Evolutionary conservation across 106 monocot species (phyloP).

Genomic region (Acorus gramineus): DNA sequence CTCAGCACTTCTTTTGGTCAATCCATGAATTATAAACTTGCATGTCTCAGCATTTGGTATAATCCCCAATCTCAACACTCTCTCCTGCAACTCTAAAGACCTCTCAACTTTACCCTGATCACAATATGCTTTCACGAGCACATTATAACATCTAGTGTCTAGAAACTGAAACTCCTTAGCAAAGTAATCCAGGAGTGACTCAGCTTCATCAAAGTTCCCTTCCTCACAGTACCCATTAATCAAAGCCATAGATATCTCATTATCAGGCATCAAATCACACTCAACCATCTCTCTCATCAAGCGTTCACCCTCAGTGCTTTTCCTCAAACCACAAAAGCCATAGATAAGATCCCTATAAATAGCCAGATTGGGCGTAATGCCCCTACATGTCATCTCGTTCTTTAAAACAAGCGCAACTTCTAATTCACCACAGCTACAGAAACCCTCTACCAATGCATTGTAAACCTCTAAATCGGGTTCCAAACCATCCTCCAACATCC

Average conservation of each 20-base stretch:
- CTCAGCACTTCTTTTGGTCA: conserved; percentile 16
- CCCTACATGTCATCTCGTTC: conserved; percentile 49
- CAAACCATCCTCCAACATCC: conserved; percentile 36
- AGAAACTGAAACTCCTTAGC: conserved; percentile 33
- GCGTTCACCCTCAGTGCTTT: conserved; percentile 34
- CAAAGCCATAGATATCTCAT: conserved; percentile 33
- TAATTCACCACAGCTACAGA: conserved; percentile 30
- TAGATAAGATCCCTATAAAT: conserved; percentile 40
- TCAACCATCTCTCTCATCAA: conserved; percentile 56
- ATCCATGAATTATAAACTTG: conserved; percentile 44
- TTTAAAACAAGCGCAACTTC: conserved; percentile 38
- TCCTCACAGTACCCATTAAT: conserved; percentile 37
- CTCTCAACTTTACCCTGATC: conserved; percentile 22
- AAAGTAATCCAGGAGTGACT: conserved; percentile 38
- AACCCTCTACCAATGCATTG: conserved; percentile 44
- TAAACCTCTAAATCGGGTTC: conserved; percentile 38
- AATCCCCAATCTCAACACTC: conserved; percentile 63
- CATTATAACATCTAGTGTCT: conserved; percentile 47
- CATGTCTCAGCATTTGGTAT: conserved; percentile 62
- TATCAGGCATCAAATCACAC: conserved; percentile 34
- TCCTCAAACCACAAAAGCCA: conserved; percentile 42
- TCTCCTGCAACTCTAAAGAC: conserved; percentile 58
- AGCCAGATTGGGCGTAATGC: conserved; percentile 31
- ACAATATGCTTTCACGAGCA: conserved; percentile 38
- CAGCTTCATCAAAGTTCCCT: conserved; percentile 42